Evolutionary conservation across 139 green algal species (phyloP), one percentile per base, ranked within the genome.

Genomic region (Chlamydomonas sphaeroides): DNA sequence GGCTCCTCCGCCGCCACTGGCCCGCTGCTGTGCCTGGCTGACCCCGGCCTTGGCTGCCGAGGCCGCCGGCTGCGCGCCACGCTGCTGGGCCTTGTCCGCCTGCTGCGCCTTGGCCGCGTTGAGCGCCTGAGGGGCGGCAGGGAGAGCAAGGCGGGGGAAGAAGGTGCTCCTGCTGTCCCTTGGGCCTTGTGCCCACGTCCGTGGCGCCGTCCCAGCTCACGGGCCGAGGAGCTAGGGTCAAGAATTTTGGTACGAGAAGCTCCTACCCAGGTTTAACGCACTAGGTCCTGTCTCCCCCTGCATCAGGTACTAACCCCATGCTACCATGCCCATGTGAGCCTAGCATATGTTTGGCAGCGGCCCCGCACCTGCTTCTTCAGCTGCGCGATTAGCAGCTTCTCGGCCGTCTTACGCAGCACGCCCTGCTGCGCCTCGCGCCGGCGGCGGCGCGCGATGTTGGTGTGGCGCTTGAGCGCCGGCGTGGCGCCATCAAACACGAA

Each of bases 401-500:
- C 97, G 3, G 97, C 97, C 15, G 94, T 94, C 63, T 92, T 91
- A 26, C 89, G 87, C 53, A 98, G 78, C 69, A 88, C 86, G 14
- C 83, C 86, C 41, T 89, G 77, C 87, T 98, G 95, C 66, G 90
- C 80, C 69, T 98, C 95, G 0, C 94, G 82, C 65, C 93, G 92
- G 65, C 93, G 36, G 5, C 89, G 78, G 14, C 94, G 86, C 14
- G 94, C 94, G 41, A 92, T 92, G 36, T 87, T 89, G 35, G 97
- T 99, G 39, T 88, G 80, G 36, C 90, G 87, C 93, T 99, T 99
- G 30, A 99, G 93, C 5, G 90, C 92, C 15, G 97, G 97, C 1
- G 96, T 98, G 51, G 89, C 92, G 63, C 97, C 97, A 82, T 99
- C 97, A 90, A 99, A 99, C 39, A 99, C 95, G 84, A 99, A 99